Conservation (phyloP, 768 basidiomycete species). For the Boletus fagicola region DNA sequence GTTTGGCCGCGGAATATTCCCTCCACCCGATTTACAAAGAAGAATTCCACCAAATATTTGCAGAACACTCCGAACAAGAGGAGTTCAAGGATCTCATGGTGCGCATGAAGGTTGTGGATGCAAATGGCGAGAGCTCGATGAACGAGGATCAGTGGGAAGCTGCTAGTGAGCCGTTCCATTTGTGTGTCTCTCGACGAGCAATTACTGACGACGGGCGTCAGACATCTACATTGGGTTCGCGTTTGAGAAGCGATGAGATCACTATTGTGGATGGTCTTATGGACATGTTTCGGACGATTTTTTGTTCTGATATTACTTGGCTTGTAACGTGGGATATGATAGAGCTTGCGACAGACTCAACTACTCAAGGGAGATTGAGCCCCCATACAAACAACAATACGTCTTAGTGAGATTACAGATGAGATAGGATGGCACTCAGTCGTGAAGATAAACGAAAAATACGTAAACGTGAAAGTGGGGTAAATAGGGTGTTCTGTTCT, state of each 20-base stretch:
- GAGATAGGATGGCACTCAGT: slow-evolving; percentile 25
- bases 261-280: neutral
- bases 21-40: slow-evolving; percentile 74
- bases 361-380: neutral
- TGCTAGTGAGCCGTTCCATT: slow-evolving; percentile 69
- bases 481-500: slow-evolving; percentile 14
- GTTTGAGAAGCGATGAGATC: slow-evolving; percentile 63
- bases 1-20: slow-evolving; percentile 81
- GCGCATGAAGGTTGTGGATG: slow-evolving; percentile 90
- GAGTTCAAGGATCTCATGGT: slow-evolving; percentile 84
- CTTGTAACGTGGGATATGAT: neutral
- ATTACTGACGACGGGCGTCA: slow-evolving; percentile 34
- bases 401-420: slow-evolving; percentile 31
- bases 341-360: neutral
- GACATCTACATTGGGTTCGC: slow-evolving; percentile 95
- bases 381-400: slow-evolving; percentile 14
- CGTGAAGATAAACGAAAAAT: slow-evolving; percentile 4
- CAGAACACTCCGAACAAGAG: slow-evolving; percentile 71
- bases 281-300: slow-evolving; percentile 2
- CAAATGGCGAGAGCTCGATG: slow-evolving; percentile 86
- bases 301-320: slow-evolving; percentile 7
- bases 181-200: neutral
- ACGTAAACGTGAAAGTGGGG: neutral
- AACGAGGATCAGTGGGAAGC: slow-evolving; percentile 97
- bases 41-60: slow-evolving; percentile 88